Base-by-base conservation (phyloP, 768 basidiomycete species). In the Hypsizygus marmoreus region DNA sequence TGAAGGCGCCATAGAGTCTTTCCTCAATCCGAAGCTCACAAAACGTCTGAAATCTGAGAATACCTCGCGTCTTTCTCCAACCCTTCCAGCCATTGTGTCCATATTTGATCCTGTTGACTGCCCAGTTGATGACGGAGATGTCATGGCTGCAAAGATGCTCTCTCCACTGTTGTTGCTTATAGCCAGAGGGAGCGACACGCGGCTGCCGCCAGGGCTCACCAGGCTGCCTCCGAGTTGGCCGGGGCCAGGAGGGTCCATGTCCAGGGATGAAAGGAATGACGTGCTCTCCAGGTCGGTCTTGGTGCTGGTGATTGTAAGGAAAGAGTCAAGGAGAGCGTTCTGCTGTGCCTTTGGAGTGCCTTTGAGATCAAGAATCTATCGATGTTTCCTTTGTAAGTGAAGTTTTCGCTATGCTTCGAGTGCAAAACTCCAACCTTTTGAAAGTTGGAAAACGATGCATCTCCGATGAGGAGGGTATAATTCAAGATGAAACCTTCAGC, bases 381-480 rank as follows among this genome's bases (percentile, higher is more conserved):
- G n/a, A n/a, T n/a, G n/a, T n/a, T n/a, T n/a, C n/a, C n/a, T n/a
- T n/a, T n/a, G n/a, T n/a, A n/a, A n/a, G n/a, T n/a, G n/a, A n/a
- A n/a, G n/a, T n/a, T n/a, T n/a, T n/a, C n/a, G n/a, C n/a, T n/a
- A n/a, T n/a, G n/a, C n/a, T n/a, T n/a, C n/a, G n/a, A n/a, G n/a
- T n/a, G n/a, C n/a, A n/a, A n/a, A 20, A 35, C n/a, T 24, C 67
- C 29, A 25, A 88, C 93, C 82, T 99, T 99, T 73, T 98, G 97
- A 73, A 99, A 99, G 67, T 98, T 98, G 23, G 87, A 88, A 66
- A 95, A 95, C 2, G 94, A 95, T 4, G 88, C 86, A 66, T 97
- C 95, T 17, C 91, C 91, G 51, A 99, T 90, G 45, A 97, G 77
- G 19, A 97, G 76, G 6, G 91, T 94, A 61, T 98, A 99, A 60